These are phyloP conservation scores for Plasmodium vinckei DNA, from an alignment of 169 alveolate species.

Conservation along the genomic window DNA sequence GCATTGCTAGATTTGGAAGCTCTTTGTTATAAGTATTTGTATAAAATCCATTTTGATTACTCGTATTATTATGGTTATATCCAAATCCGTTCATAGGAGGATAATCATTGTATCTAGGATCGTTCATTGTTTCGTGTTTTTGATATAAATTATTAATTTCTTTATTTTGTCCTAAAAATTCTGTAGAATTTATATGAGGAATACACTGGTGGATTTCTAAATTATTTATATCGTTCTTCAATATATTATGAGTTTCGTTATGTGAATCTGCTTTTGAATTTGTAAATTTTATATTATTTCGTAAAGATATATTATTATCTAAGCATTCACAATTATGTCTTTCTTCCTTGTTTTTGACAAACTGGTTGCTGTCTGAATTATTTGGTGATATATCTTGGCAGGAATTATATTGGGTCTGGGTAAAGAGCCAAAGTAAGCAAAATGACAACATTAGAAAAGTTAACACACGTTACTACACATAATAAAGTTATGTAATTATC, in stretches of 20 bases:
- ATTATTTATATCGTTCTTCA: conserved; percentile 24
- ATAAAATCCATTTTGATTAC: conserved; percentile 45
- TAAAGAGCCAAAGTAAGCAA: neutral
- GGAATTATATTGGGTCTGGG: conserved; percentile 49
- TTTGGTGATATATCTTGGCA: conserved; percentile 8
- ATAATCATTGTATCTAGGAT: conserved; percentile 41
- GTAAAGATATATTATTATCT: conserved; percentile 2
- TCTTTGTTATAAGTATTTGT: conserved; percentile 60
- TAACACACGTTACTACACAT: neutral
- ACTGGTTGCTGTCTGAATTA: neutral
- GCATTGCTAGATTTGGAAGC: conserved; percentile 42
- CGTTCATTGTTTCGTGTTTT: conserved; percentile 19
- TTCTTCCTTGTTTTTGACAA: neutral
- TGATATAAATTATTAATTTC: neutral
- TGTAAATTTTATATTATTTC: neutral
- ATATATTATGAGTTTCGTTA: conserved; percentile 37
- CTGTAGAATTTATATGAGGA: conserved; percentile 27
- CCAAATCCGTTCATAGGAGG: conserved; percentile 67
- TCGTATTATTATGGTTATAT: conserved; percentile 35
- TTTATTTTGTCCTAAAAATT: neutral
- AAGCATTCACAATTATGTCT: conserved; percentile 2
- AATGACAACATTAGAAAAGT: neutral
- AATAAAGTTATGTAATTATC: neutral
- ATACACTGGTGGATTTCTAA: conserved; percentile 43
- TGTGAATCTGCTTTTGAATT: neutral